Base-by-base conservation (phyloP, 1,284 basidiomycete species). In the Puccinia polysora region DNA sequence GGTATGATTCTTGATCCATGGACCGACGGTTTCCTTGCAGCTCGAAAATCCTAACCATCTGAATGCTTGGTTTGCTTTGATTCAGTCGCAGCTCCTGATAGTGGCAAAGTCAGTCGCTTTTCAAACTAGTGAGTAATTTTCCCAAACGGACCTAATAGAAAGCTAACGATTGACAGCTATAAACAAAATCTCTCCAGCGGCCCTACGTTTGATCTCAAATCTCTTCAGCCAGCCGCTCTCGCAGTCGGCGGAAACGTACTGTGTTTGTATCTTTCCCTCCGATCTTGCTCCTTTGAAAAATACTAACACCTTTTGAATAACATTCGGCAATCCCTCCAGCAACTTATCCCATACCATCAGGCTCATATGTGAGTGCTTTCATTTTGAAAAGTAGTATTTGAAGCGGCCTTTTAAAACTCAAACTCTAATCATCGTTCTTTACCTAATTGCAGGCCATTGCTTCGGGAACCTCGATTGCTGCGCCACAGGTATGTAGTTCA, bases 191-290 rank as follows among this genome's bases (percentile, higher is more conserved):
- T 10, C 23, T 32, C 20, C 38, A 73, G 70, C 50, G 70, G 70
- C 1, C 70, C 70, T 10, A 65, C 58, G 70, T 73, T 64, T 50
- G 70, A 73, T 50, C 55, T 65, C 23, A 36, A 25, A 47, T 49
- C 60, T 18, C 70, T 62, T n/a, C 53, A 64, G 45, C 70, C 70
- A 15, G 60, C 60, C 7, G 62, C 59, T 4, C 70, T 73, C 32
- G 70, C 62, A 28, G 70, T 73, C 8, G 70, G 70, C 40, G 70
- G 70, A 5, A 73, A 73, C 30, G 62, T 73, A 5, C 52, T 73
- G 14, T 73, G 70, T 73, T 58, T 58, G 50, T 34, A 5, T 30
- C 5, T 45, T 52, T 52, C n/a, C n/a, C n/a, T 38, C n/a, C 14
- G 2, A 23, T 49, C n/a, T n/a, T 38, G 23, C 45, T 2, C 10